phyloP scores from a whole-genome alignment of 2,329 filamentous ascomycete genomes.

The Colletotrichum godetiae region DNA sequence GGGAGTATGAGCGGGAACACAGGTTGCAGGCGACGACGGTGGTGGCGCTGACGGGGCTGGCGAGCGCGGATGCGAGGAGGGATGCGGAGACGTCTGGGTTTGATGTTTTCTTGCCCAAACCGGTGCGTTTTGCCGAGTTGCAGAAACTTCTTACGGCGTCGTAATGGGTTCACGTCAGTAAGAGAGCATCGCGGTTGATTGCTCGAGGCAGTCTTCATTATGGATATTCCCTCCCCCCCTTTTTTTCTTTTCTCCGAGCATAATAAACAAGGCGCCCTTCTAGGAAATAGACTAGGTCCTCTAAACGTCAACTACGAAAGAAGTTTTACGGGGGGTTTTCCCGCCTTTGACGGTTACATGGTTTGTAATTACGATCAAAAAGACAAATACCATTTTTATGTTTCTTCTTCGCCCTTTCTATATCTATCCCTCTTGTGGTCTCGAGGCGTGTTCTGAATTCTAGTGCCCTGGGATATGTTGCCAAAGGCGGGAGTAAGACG shows the following conservation, averaged over 20 bases:
- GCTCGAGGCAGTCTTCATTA: too few relatives aligned
- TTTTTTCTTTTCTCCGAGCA: background rate
- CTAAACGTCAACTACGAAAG: background rate
- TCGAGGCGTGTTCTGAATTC: background rate
- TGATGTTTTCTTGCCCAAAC: conserved; percentile 63
- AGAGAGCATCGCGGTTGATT: background rate
- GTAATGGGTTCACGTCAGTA: background rate
- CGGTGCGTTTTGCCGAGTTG: conserved; percentile 56
- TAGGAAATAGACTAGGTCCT: background rate
- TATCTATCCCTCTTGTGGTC: background rate
- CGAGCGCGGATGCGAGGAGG: conserved; percentile 58
- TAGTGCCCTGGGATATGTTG: too few relatives aligned
- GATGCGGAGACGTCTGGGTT: conserved; percentile 62
- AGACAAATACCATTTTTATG: background rate
- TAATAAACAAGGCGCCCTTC: background rate
- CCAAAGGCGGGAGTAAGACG: too few relatives aligned
- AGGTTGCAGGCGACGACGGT: conserved; percentile 53
- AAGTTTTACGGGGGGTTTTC: background rate
- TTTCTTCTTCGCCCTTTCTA: too few relatives aligned
- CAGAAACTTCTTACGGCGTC: conserved; percentile 46
- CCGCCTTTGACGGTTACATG: background rate
- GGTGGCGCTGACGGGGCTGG: conserved; percentile 64
- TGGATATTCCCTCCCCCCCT: too few relatives aligned
- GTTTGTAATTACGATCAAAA: background rate
- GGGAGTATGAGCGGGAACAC: conserved; percentile 57